Evolutionary conservation across 441 rosid genomes (phyloP).

Genomic region (Euphorbia celastroides): DNA sequence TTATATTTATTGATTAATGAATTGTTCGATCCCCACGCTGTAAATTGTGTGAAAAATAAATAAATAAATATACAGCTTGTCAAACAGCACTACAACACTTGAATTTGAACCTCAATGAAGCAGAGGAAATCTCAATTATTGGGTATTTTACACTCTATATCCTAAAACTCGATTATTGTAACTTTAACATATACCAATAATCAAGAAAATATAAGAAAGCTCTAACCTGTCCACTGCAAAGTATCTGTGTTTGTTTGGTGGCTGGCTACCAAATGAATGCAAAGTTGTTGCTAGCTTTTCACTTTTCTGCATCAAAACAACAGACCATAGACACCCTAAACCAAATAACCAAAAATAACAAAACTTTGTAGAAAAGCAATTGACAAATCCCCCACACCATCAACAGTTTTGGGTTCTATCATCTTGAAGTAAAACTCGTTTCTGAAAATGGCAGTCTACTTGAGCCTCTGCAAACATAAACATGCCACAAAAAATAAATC

Average conservation of each 20-base stretch:
- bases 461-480: constrained; percentile 50
- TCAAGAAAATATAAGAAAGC: constrained; percentile 1
- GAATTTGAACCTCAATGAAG: constrained; percentile 2
- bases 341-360: background rate
- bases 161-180: no score
- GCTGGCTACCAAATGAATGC: constrained; percentile 56
- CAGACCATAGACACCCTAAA: background rate
- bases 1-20: background rate
- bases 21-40: background rate
- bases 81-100: background rate
- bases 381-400: constrained; percentile 36
- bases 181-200: background rate
- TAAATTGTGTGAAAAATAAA: background rate
- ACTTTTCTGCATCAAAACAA: constrained; percentile 48
- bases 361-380: background rate
- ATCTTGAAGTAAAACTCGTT: constrained; percentile 85
- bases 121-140: no score
- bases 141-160: no score
- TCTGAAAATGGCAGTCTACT: constrained; percentile 76
- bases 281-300: constrained; percentile 63
- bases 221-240: constrained; percentile 77
- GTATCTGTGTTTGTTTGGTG: constrained; percentile 52
- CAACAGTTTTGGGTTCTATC: constrained; percentile 51
- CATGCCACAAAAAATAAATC: background rate
- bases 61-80: background rate